Percentiles rank a stretch among this genome's conserved stretches.
phyloP scores from a whole-genome alignment of 495 filamentous ascomycete species.

The Neurospora sp. region DNA sequence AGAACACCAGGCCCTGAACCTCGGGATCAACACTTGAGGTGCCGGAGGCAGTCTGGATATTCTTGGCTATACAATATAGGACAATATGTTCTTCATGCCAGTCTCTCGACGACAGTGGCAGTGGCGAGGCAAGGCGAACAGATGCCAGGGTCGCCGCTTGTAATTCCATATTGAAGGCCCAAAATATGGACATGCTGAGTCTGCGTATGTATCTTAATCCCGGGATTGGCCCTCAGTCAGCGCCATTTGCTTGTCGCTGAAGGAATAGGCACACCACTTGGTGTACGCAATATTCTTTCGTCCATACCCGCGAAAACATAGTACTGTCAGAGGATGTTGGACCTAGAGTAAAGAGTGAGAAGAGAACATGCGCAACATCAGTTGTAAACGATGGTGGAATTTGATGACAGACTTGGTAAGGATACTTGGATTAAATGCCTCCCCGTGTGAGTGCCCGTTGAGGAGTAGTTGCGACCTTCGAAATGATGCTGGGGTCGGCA shows the following conservation, averaged over 20 bases:
- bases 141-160: not conserved
- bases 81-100: not conserved
- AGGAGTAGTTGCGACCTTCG: too few species aligned
- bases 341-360: not conserved
- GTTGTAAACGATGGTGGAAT: not conserved
- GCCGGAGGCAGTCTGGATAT: not conserved
- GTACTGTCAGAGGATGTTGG: not conserved
- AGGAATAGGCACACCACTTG: not conserved
- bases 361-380: not conserved
- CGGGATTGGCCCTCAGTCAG: not conserved
- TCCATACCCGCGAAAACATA: not conserved
- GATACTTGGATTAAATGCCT: too few species aligned
- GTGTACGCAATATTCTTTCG: not conserved
- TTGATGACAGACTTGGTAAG: not conserved
- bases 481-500: too few species aligned
- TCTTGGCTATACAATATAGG: not conserved
- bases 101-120: not conserved
- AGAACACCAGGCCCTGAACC: not conserved
- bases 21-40: not conserved
- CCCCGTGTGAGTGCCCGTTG: too few species aligned
- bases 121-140: not conserved
- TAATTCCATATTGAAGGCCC: not conserved
- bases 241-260: not conserved
- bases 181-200: not conserved
- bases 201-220: not conserved